Conservation (phyloP, 2,329 filamentous ascomycete genomes). For the Fusarium papillatum region DNA sequence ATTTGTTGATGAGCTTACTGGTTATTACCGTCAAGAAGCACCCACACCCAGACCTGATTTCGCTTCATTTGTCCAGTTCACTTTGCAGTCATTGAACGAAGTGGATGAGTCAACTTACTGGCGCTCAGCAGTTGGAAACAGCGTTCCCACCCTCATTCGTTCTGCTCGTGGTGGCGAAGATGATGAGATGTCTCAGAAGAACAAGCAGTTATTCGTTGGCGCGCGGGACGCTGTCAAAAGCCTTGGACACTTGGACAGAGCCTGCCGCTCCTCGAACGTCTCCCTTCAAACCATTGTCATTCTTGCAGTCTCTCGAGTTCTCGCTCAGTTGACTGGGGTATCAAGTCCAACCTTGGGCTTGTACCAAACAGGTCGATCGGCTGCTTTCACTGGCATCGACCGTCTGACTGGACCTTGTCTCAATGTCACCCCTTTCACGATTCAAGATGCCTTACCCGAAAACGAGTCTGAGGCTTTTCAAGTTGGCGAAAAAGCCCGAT, state of each 20-base stretch:
- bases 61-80: not conserved
- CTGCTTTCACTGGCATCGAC: not conserved
- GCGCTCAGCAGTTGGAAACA: not conserved
- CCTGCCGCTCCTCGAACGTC: not conserved
- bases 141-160: not conserved
- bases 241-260: not conserved
- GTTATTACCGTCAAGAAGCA: not conserved
- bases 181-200: not conserved
- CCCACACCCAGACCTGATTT: not conserved
- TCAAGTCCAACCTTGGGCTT: not conserved
- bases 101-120: not conserved
- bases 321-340: not conserved
- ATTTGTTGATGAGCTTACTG: not conserved
- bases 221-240: not conserved
- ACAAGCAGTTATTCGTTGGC: not conserved
- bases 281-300: constrained; percentile 4
- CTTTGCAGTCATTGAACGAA: not conserved
- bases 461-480: not conserved
- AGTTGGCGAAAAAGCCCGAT: not conserved
- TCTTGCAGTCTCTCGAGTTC: not conserved
- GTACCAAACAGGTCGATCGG: constrained; percentile 2
- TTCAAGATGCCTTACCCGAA: not conserved
- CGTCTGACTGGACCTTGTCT: not conserved
- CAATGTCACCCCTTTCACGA: constrained; percentile 1
- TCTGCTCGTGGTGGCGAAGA: not conserved